Conservation (phyloP, 257 asterid genomes). For the Asclepias syriaca region DNA sequence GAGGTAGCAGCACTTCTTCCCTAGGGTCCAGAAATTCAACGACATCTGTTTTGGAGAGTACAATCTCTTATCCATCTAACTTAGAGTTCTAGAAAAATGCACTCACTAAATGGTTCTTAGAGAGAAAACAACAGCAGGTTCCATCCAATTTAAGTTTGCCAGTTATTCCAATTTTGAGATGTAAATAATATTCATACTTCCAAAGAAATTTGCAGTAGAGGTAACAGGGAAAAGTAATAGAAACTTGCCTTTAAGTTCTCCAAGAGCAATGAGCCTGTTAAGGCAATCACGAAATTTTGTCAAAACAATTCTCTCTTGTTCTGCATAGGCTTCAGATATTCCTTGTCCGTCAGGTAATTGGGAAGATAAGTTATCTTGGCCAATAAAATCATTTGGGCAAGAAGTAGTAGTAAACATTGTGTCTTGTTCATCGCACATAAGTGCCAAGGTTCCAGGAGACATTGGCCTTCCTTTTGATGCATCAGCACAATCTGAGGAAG, state of each 20-base stretch:
- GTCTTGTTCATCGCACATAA: conserved; percentile 93
- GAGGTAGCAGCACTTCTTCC: background rate
- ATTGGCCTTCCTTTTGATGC: conserved; percentile 62
- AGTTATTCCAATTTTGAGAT: background rate
- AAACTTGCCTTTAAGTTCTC: conserved; percentile 76
- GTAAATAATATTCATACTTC: background rate
- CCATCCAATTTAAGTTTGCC: background rate
- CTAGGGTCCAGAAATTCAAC: background rate
- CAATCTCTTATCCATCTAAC: background rate
- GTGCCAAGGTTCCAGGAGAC: conserved; percentile 96
- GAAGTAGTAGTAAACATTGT: conserved; percentile 52
- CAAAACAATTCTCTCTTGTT: conserved; percentile 87
- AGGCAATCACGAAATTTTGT: conserved; percentile 92
- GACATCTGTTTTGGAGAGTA: background rate
- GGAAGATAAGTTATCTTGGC: conserved; percentile 36
- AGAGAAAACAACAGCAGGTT: background rate
- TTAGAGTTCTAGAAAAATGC: background rate
- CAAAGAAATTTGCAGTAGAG: conserved; percentile 1
- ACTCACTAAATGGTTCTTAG: background rate
- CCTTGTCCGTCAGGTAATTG: conserved; percentile 52
- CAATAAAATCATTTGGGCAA: conserved; percentile 46
- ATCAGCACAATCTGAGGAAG: conserved; percentile 60
- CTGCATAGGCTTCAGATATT: conserved; percentile 52
- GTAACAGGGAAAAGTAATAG: conserved; percentile 16
- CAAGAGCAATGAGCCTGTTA: conserved; percentile 79